Base-by-base conservation (phyloP, 371 early-diverging fungal genomes). In the Saksenaea vasiformis region DNA sequence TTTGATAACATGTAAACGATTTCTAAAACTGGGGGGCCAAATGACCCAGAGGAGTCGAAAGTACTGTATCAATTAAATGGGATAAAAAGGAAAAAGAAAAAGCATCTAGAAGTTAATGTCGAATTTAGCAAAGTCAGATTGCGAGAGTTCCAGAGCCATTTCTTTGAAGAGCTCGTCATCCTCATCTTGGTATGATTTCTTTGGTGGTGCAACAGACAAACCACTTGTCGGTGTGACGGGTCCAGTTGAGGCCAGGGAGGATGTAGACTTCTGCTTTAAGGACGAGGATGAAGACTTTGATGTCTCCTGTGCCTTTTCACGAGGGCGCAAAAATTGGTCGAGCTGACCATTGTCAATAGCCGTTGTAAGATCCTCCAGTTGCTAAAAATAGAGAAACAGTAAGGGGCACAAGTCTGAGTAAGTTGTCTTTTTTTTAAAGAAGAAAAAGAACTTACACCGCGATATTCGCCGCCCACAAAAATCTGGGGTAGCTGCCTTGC, bases 381-480 rank as follows among this genome's bases (percentile, higher is more conserved):
- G 69, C 67, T 67, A 67, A 34, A 24, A 31, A 44, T 24, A 44
- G 43, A 10, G 19, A 60, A 41, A 47, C 43, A 3, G 44, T 38
- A 60, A 47, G 41, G 24, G 28, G 17, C 1, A 15, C 51, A 47
- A 7, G 4, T 31, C 31, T 31, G 31, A 31, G n/a, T n/a, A n/a
- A n/a, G n/a, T 13, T 3, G 10, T 38, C 4, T 38, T 38, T 38
- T 38, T 3, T 10, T 38, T 41, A 14, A 41, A 41, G 11, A 11
- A 11, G 11, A n/a, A 39, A 39, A 14, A 39, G 11, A 2, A 67
- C 73, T 71, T 66, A 77, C 78, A 19, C 75, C 74, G 28, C 70
- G 67, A 60, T 71, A 79, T 38, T 66, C 63, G 15, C 79, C 79
- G 36, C 79, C 79, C n/a, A 79, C 73, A 66, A 79, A 79, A 24